These are phyloP conservation scores for Aspergillus vadensis DNA, from an alignment of 2,329 filamentous ascomycete genomes.

Conservation along the genomic window DNA sequence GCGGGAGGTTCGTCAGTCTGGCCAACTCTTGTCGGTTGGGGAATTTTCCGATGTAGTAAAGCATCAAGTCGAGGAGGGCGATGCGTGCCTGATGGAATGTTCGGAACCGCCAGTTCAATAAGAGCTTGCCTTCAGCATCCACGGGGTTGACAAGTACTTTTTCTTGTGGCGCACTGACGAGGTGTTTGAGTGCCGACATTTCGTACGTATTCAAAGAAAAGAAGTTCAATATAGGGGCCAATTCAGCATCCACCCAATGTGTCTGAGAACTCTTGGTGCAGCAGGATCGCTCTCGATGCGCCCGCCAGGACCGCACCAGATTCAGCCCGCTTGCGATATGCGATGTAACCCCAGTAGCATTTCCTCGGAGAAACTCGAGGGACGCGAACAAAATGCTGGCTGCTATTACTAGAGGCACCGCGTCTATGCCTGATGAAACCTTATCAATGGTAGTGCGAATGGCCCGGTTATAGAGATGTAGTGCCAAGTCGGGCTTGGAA, in stretches of 20 bases:
- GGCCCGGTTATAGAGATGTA: constrained; percentile 18
- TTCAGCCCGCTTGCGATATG: constrained; percentile 22
- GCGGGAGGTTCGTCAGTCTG: background rate
- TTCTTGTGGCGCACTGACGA: background rate
- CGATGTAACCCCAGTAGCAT: constrained; percentile 28
- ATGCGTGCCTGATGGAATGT: constrained; percentile 15
- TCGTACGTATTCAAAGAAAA: constrained; percentile 20
- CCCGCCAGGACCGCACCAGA: constrained; percentile 18
- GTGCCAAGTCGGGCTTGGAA: background rate
- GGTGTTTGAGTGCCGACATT: background rate
- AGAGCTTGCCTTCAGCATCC: constrained; percentile 5
- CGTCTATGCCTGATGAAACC: constrained; percentile 52
- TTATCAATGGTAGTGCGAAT: constrained; percentile 19
- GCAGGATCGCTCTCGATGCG: background rate
- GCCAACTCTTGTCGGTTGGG: background rate
- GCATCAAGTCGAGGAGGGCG: constrained; percentile 19
- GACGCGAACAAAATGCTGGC: constrained; percentile 66
- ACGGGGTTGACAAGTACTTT: background rate
- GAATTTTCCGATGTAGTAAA: constrained; percentile 7
- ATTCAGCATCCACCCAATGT: constrained; percentile 22
- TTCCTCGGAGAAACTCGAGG: constrained; percentile 54
- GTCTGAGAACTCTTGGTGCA: background rate
- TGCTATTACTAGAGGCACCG: constrained; percentile 51
- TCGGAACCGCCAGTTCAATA: constrained; percentile 15
- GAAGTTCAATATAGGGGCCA: constrained; percentile 20